Evolutionary conservation across 768 basidiomycete species (phyloP).

Genomic region (Terana coerulea): DNA sequence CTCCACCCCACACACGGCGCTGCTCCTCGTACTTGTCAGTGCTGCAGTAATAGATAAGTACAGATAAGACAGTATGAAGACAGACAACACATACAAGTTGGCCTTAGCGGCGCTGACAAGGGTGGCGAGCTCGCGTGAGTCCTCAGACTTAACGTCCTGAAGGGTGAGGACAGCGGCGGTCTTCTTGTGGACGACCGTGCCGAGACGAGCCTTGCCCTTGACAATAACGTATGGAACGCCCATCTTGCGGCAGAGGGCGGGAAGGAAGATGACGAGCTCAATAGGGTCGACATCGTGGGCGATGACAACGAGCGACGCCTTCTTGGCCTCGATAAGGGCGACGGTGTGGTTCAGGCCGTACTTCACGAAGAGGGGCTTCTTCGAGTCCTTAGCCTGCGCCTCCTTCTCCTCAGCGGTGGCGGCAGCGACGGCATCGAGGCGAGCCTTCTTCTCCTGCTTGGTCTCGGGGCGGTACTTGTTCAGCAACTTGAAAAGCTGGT

Average conservation of each 20-base stretch:
- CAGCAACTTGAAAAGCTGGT: conserved; percentile 94
- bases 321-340: conserved; percentile 95
- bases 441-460: conserved; percentile 96
- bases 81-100: conserved; percentile 73
- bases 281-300: conserved; percentile 99
- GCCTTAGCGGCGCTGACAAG: conserved; percentile 92
- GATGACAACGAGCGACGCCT: conserved; percentile 92
- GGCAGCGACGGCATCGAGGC: conserved; percentile 74
- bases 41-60: conserved; percentile 35
- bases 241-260: conserved; percentile 99
- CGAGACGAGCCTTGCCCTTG: conserved; percentile 97
- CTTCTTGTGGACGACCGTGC: conserved; percentile 98
- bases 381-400: conserved; percentile 63
- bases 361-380: conserved; percentile 95
- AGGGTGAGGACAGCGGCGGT: conserved; percentile 88
- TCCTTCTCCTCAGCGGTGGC: conserved; percentile 80
- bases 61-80: background rate
- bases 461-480: conserved; percentile 97
- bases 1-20: conserved; percentile 93
- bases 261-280: conserved; percentile 97
- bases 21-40: conserved; percentile 92
- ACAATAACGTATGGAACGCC: conserved; percentile 98
- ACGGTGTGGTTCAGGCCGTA: conserved; percentile 97
- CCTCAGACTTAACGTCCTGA: conserved; percentile 94
- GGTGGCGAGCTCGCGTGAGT: conserved; percentile 88